A percentile compares a stretch with the other conserved stretches of the same genome.
phyloP scores from a whole-genome alignment of 2,329 filamentous ascomycete genomes.

The Dactylellina drechsleri region DNA sequence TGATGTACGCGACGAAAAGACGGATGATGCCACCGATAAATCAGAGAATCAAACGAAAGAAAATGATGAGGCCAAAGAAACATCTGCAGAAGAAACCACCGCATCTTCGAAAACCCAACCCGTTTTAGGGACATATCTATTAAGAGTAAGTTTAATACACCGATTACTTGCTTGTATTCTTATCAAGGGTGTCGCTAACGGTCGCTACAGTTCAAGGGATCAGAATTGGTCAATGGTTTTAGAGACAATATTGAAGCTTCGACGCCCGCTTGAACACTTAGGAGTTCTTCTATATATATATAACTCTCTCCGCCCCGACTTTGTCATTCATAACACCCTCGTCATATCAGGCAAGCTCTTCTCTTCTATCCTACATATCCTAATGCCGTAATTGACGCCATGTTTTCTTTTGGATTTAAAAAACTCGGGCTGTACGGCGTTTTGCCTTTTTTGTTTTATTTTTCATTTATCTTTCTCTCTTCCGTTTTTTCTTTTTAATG shows the following conservation, averaged over 20 bases:
- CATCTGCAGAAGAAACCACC: neutral
- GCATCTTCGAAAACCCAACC: constrained; percentile 7
- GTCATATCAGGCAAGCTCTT: too few species aligned
- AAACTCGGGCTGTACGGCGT: too few species aligned
- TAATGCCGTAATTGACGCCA: too few species aligned
- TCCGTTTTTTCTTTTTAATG: neutral
- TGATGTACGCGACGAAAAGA: constrained; percentile 19
- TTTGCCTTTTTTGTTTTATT: too few species aligned
- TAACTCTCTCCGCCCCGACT: neutral
- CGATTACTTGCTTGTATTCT: neutral
- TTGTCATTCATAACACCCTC: too few species aligned
- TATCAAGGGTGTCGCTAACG: neutral
- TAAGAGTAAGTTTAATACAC: constrained; percentile 33
- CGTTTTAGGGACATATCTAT: constrained; percentile 26
- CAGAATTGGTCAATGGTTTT: constrained; percentile 24
- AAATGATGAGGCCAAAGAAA: constrained; percentile 5
- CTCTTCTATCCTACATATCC: too few species aligned
- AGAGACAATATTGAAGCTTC: constrained; percentile 22
- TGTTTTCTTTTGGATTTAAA: too few species aligned
- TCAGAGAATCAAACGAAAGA: neutral
- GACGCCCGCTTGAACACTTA: neutral
- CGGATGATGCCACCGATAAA: constrained; percentile 4
- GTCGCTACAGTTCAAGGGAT: constrained; percentile 32
- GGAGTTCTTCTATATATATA: neutral
- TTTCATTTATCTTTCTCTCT: neutral